phyloP scores from a whole-genome alignment of 2,329 filamentous ascomycete genomes.

The Stagonosporopsis cucurbitacearum region DNA sequence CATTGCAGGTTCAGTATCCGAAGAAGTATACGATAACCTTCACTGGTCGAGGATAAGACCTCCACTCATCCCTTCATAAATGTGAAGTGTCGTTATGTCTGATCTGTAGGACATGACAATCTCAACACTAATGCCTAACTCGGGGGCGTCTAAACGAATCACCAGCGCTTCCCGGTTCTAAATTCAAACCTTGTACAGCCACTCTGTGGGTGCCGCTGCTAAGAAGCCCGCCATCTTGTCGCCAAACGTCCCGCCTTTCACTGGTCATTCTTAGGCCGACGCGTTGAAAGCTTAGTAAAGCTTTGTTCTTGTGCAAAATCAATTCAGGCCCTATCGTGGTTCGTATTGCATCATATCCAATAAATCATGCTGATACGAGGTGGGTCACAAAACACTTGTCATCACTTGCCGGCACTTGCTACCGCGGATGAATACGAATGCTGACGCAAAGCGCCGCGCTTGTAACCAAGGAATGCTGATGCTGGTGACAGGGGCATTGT shows the following conservation, averaged over 20 bases:
- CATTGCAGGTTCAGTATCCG: too few species aligned
- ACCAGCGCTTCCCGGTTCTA: too few species aligned
- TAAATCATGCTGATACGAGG: conserved; percentile 8
- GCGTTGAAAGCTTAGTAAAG: background rate
- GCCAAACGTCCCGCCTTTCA: background rate
- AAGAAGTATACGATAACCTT: too few species aligned
- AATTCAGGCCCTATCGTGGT: background rate
- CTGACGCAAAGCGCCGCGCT: background rate
- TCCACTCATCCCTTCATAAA: background rate
- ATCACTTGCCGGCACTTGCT: background rate
- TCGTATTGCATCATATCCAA: conserved; percentile 4
- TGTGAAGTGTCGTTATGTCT: too few species aligned
- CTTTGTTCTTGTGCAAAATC: background rate
- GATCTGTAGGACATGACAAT: too few species aligned
- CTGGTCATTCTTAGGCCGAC: too few species aligned
- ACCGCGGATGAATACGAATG: conserved; percentile 1
- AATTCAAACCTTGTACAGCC: too few species aligned
- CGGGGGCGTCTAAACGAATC: background rate
- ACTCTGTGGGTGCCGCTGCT: too few species aligned
- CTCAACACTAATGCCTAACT: too few species aligned
- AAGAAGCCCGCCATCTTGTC: background rate
- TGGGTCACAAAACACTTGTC: background rate
- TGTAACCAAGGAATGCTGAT: background rate
- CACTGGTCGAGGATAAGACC: too few species aligned
- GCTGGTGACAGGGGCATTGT: background rate